Evolutionary conservation across 2,329 filamentous ascomycete genomes (phyloP).

Genomic region (Sarocladiaceae sp.): DNA sequence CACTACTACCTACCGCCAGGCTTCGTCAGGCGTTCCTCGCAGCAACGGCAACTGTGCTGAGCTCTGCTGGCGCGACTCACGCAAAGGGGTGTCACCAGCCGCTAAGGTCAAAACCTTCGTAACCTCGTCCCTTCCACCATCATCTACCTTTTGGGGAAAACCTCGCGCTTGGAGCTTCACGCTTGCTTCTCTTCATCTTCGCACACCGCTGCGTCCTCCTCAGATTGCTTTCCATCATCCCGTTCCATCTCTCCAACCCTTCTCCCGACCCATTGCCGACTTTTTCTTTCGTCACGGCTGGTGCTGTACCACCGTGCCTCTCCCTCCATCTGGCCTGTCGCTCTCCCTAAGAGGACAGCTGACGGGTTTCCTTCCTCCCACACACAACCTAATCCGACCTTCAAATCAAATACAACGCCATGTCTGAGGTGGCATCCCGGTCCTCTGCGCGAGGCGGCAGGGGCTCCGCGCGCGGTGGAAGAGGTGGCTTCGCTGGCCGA

Average conservation of each 20-base stretch:
- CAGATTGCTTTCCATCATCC: slow-evolving; percentile 4
- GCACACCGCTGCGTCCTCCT: slow-evolving; percentile 8
- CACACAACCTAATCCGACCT: slow-evolving; percentile 15
- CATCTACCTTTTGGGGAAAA: slow-evolving; percentile 8
- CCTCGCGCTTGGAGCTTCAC: slow-evolving; percentile 6
- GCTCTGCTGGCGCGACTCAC: slow-evolving; percentile 3
- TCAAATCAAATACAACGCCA: slow-evolving; percentile 35
- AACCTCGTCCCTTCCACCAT: slow-evolving; percentile 24
- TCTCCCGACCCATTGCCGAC: slow-evolving; percentile 8
- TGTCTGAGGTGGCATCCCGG: slow-evolving; percentile 93
- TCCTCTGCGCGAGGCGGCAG: slow-evolving; percentile 79
- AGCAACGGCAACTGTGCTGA: neutral
- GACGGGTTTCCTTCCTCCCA: slow-evolving; percentile 25
- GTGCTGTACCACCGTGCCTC: slow-evolving; percentile 9
- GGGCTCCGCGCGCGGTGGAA: slow-evolving; percentile 81
- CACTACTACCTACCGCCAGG: too few species aligned
- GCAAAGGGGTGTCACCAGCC: slow-evolving; percentile 8
- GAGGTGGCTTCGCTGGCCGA: slow-evolving; percentile 67
- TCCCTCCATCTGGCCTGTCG: slow-evolving; percentile 11
- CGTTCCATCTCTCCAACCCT: slow-evolving; percentile 5
- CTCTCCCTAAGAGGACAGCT: slow-evolving; percentile 29
- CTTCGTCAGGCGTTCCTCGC: too few species aligned
- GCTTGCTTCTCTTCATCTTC: slow-evolving; percentile 13
- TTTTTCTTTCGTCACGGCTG: slow-evolving; percentile 8
- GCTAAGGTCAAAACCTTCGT: slow-evolving; percentile 31